Evolutionary conservation across 441 rosid genomes (phyloP), one percentile per base, ranked within the genome.

Genomic region (Viola pubescens): DNA sequence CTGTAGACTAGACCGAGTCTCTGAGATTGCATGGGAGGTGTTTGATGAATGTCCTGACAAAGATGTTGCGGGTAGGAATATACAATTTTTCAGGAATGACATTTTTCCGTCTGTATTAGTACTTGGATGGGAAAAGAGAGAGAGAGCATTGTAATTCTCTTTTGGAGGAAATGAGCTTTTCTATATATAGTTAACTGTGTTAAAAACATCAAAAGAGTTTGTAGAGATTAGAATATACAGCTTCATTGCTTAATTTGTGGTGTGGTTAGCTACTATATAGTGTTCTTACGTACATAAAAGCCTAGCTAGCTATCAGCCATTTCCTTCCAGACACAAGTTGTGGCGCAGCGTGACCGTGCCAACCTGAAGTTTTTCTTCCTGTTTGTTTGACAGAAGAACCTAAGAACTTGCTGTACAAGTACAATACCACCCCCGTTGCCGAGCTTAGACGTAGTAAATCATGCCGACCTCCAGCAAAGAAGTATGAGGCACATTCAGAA

Each of bases 381-480:
- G 3, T 46, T 10, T 46, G 46, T 43, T 6, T 6, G 7, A 43
- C n/a, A 12, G n/a, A 2, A 8, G 49, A 46, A 43, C 53, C 54
- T 51, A 7, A 19, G 10, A 19, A 19, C 10, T 64, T 10, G 46
- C 46, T 5, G 46, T 43, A 43, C 7, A 43, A 6, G 9, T 10
- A 8, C 48, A 46, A 4, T 8, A 10, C 4, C 13, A 10, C 19
- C 10, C 10, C 16, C 57, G 16, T 47, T 19, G 64, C 16, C 58
- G 43, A 61, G 56, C 49, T 55, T 66, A 81, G 65, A 86, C 85
- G 49, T 76, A 55, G 57, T 83, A 86, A 61, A 83, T 66, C 89
- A 86, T 83, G 53, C 92, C 87, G 12, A 86, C 89, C 70, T 83
- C 89, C 58, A 83, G 78, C 61, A 81, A 67, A 66, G 84, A 76